Conservation (phyloP, 305 asterid genomes). For the Fraxinus velutina region DNA sequence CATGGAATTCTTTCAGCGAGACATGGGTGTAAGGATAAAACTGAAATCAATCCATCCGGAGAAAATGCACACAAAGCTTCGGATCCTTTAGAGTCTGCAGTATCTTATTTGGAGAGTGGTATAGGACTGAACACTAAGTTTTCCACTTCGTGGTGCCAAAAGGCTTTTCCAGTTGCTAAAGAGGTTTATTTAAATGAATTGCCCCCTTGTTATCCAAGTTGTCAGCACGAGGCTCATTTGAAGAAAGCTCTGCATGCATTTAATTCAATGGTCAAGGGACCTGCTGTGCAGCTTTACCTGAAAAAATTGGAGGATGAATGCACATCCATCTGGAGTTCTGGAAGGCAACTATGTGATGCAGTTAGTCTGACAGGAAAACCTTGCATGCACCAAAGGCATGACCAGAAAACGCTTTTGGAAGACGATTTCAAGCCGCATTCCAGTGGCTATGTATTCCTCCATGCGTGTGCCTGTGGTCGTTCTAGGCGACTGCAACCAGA, state of each 20-base stretch:
- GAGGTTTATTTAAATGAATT: slow-evolving; percentile 65
- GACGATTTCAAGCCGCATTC: slow-evolving; percentile 61
- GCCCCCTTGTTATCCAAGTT: slow-evolving; percentile 82
- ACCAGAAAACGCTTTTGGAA: slow-evolving; percentile 28
- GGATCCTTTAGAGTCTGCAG: slow-evolving; percentile 50
- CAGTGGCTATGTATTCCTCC: slow-evolving; percentile 89
- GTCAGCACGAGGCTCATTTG: slow-evolving; percentile 72
- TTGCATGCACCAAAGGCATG: slow-evolving; percentile 83
- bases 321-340: slow-evolving; percentile 75
- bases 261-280: slow-evolving; percentile 83
- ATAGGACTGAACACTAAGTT: slow-evolving; percentile 60
- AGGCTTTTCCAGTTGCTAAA: slow-evolving; percentile 79
- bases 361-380: slow-evolving; percentile 94
- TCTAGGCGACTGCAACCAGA: slow-evolving; percentile 72
- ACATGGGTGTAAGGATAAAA: slow-evolving; percentile 31
- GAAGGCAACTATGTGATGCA: slow-evolving; percentile 93
- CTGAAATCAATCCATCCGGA: slow-evolving; percentile 35
- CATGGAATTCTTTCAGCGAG: slow-evolving; percentile 60
- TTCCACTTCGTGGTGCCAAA: slow-evolving; percentile 82
- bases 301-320: slow-evolving; percentile 76
- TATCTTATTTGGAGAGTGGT: slow-evolving; percentile 54
- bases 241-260: slow-evolving; percentile 57
- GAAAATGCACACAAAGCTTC: slow-evolving; percentile 37
- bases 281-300: slow-evolving; percentile 54
- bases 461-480: slow-evolving; percentile 98